Evolutionary conservation across 768 basidiomycete genomes (phyloP).

Genomic region (Leccinellum rugosiceps): DNA sequence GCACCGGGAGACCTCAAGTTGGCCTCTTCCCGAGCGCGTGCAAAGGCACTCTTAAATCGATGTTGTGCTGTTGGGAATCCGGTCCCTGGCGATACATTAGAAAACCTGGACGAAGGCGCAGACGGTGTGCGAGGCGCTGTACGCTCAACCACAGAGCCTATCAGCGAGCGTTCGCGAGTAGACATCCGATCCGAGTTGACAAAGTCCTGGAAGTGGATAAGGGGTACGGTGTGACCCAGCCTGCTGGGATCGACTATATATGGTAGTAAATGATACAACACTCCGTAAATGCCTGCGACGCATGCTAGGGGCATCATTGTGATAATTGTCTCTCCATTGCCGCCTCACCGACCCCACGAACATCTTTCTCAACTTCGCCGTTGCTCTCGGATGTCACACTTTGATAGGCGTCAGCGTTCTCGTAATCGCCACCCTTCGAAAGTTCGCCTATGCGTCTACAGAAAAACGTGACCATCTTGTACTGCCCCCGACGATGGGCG

Average conservation of each 20-base stretch:
- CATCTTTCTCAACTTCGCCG: neutral
- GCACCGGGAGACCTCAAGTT: conserved; percentile 20
- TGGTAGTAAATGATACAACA: neutral
- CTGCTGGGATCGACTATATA: neutral
- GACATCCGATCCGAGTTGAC: conserved; percentile 15
- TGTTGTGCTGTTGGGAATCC: conserved; percentile 68
- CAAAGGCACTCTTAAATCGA: conserved; percentile 61
- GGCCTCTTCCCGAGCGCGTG: conserved; percentile 42
- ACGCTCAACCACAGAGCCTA: conserved; percentile 50
- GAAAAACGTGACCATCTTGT: conserved; percentile 1
- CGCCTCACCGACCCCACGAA: neutral
- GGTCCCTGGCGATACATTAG: conserved; percentile 22
- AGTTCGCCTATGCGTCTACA: neutral
- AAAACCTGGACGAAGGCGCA: conserved; percentile 22
- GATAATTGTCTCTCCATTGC: neutral
- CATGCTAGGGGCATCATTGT: neutral
- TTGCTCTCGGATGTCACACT: neutral
- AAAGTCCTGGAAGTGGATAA: neutral
- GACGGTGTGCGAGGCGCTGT: conserved; percentile 24
- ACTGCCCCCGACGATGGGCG: conserved; percentile 10
- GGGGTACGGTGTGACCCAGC: neutral
- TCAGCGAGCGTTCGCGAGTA: conserved; percentile 26
- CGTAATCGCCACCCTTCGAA: conserved; percentile 12
- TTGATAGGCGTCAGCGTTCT: conserved; percentile 2
- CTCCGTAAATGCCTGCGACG: neutral